Evolutionary conservation across 2,329 filamentous ascomycete genomes (phyloP), one percentile per base, ranked within the genome.

Genomic region (Curvularia hawaiiensis): DNA sequence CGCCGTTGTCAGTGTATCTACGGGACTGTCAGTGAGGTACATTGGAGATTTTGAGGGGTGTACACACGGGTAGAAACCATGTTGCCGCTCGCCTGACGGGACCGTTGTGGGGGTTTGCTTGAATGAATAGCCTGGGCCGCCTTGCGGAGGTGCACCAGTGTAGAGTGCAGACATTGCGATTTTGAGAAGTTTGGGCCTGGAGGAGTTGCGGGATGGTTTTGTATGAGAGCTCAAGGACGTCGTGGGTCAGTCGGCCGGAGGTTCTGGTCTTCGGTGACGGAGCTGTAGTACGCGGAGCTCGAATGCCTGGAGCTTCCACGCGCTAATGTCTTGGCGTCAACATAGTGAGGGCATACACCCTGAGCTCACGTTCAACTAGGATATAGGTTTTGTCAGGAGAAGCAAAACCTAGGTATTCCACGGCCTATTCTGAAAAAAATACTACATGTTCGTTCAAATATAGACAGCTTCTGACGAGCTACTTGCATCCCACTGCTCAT

Each of bases 1-100:
- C 95, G 69, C 95, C 95, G 77, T 99, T 99, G 83, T 99, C 94
- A 66, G 95, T 96, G 80, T 99, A 99, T 69, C 91, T 95, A 68
- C 35, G 47, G 22, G 6, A 45, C 30, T 35, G 26, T 75, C 59
- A 73, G 64, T 24, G 20, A n/a, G 10, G 3, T 8, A 30, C 57
- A 62, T 39, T 63, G 51, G 31, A 48, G 9, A 22, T n/a, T 33
- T 20, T 16, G 3, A 16, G 20, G 35, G 14, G 20, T 16, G 28
- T 50, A 41, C 90, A 73, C 85, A 97, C 93, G 94, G 93, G 80
- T 97, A 93, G 82, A 97, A 97, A 69, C 88, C 87, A 80, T 96
- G 93, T 82, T 95, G 82, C 70, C 83, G 80, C 62, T 79, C 78
- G 71, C 79, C 79, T 59, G 79, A 79, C 58, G 81, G 78, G 54